Evolutionary conservation across 2,329 filamentous ascomycete species (phyloP), one percentile per base, ranked within the genome.

Genomic region (Ophiosphaerella herpotricha): DNA sequence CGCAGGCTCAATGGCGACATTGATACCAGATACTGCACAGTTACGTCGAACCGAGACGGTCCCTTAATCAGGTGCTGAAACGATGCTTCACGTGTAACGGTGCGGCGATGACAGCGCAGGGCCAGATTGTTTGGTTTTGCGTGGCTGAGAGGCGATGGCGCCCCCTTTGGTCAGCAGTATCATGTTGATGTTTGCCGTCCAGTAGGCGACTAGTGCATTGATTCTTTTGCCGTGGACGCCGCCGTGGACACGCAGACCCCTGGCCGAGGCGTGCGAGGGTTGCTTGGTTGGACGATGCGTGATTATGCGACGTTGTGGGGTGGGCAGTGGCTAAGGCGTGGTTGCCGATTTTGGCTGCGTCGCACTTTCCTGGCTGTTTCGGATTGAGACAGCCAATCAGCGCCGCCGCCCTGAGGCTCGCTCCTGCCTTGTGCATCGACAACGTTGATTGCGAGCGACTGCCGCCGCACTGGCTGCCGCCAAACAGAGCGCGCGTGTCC

Each of bases 251-350:
- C 53, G 26, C 26, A 29, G 26, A 29, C 26, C 26, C 26, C 26
- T 21, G 18, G 18, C 4, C 3, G 18, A 21, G 18, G 18, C 2
- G 18, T 5, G 18, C 4, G 18, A 21, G 18, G 18, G 18, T 21
- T 4, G 18, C 18, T 42, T 32, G 36, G 46, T 50, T 48, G 46
- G 50, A 39, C 51, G 26, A 47, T 37, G 41, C 46, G 44, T 49
- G 51, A 54, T 62, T 50, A 62, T 63, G 58, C 56, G 44, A 44
- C 43, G 7, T 48, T 49, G 46, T 48, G 50, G 46, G 55, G 53
- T 46, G 46, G 51, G 48, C 40, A 37, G 44, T 41, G 39, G 39
- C 24, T 29, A 43, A 44, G 38, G 43, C 52, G 18, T 21, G 18
- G 18, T 57, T 58, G 52, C 46, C 54, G 36, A 36, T 16, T 52